Evolutionary conservation across 441 rosid genomes (phyloP), one percentile per base, ranked within the genome.

Genomic region (Aleurites moluccanus): DNA sequence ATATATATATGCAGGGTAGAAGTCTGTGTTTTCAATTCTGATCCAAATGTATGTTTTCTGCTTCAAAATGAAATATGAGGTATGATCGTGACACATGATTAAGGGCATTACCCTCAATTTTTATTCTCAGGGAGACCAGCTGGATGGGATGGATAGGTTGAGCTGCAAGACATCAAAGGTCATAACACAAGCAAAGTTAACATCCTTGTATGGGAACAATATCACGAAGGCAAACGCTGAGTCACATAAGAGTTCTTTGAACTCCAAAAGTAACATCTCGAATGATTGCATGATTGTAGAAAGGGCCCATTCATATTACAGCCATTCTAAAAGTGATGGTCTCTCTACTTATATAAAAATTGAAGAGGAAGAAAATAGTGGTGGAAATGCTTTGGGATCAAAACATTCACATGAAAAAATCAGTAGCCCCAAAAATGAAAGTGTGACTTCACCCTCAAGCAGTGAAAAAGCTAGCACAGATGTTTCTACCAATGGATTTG

Each of bases 191-290:
- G 86, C 86, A 74, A 91, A 83, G 79, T 81, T 93, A 83, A 80
- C 89, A 40, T 91, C 97, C 77, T 73, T 90, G 81, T 89, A 90
- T 80, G 99, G 97, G 74, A 86, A 82, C 83, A 85, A 77, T 81
- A 80, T 89, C 60, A 64, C 67, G 47, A 89, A 79, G 73, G 78
- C 79, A 78, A 84, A 70, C 69, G 63, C 67, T 69, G 73, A 81
- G 72, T 81, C 75, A 69, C 74, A 68, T 53, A 85, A 73, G 74
- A 78, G 64, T 75, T 82, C 76, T 60, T 44, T 80, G 78, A 85
- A 78, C 77, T 71, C 80, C 75, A 88, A 84, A 79, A 88, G 74
- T 53, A 79, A 72, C 25, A 64, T 66, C 64, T 82, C 87, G 40
- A 87, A 82, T 73, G 94, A 90, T 67, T 88, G 89, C 73, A 76